Evolutionary conservation across 495 filamentous ascomycete species (phyloP).

Genomic region (Daldinia vernicosa): DNA sequence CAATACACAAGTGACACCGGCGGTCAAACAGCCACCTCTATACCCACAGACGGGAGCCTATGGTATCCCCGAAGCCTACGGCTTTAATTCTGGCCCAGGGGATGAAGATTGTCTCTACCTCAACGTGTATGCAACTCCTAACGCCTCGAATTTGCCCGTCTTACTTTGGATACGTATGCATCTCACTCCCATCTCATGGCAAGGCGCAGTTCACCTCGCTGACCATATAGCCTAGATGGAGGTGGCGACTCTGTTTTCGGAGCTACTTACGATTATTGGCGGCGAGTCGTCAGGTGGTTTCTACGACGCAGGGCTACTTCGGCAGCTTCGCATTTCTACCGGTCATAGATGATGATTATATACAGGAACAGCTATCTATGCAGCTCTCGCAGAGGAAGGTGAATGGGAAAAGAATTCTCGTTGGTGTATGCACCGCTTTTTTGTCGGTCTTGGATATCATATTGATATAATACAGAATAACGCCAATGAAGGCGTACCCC

Average conservation of each 20-base stretch:
- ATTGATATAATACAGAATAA: slow-evolving; percentile 36
- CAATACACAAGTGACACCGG: slow-evolving; percentile 27
- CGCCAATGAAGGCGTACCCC: slow-evolving; percentile 45
- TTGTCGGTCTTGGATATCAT: background rate
- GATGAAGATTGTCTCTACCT: slow-evolving; percentile 64
- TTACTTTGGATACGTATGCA: slow-evolving; percentile 51
- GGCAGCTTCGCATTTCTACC: slow-evolving; percentile 70
- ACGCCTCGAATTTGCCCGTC: slow-evolving; percentile 52
- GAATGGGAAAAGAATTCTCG: slow-evolving; percentile 41
- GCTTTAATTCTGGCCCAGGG: slow-evolving; percentile 41
- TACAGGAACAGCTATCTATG: slow-evolving; percentile 62
- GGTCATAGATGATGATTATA: slow-evolving; percentile 68
- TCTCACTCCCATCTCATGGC: background rate
- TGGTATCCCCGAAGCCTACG: slow-evolving; percentile 36
- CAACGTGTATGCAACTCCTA: slow-evolving; percentile 55
- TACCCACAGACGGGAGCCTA: slow-evolving; percentile 47
- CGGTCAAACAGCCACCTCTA: slow-evolving; percentile 43
- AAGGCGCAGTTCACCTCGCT: background rate
- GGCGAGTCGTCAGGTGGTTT: slow-evolving; percentile 72
- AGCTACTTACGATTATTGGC: slow-evolving; percentile 58
- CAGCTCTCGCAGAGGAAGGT: slow-evolving; percentile 60
- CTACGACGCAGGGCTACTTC: slow-evolving; percentile 42
- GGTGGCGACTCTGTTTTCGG: slow-evolving; percentile 55
- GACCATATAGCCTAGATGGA: slow-evolving; percentile 41
- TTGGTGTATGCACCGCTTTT: slow-evolving; percentile 27